phyloP scores from a whole-genome alignment of 225 moss, liverwort and hornwort species.

The Neckera pumila region DNA sequence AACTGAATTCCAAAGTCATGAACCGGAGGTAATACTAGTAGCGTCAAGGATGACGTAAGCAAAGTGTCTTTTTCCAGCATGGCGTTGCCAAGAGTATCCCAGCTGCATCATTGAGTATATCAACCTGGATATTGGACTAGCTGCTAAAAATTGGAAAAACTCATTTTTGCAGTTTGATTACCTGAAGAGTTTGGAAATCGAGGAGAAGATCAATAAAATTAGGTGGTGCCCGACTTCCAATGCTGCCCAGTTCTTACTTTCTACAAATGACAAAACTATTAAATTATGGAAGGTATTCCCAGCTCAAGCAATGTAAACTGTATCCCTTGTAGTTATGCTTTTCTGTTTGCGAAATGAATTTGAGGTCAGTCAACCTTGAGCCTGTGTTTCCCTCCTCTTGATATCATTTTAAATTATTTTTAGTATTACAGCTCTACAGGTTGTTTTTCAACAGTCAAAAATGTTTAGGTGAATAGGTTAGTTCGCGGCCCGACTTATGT shows the following conservation, averaged over 20 bases:
- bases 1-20: conserved; percentile 99
- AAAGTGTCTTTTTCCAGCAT: not conserved
- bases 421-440: not conserved
- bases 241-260: conserved; percentile 92
- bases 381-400: not conserved
- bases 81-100: not conserved
- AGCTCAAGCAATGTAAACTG: not conserved
- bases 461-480: not conserved
- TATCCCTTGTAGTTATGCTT: not conserved
- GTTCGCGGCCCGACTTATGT: not conserved
- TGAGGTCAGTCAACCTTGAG: not conserved
- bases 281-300: conserved; percentile 90
- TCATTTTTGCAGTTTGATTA: conserved; percentile 76
- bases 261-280: conserved; percentile 99
- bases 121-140: not conserved
- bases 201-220: conserved; percentile 99
- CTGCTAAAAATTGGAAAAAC: not conserved
- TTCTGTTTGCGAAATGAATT: not conserved
- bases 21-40: conserved; percentile 70
- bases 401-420: not conserved
- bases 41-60: not conserved
- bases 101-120: not conserved
- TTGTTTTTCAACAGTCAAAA: not conserved
- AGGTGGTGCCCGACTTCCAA: conserved; percentile 99
- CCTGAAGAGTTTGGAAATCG: conserved; percentile 99